Base-by-base conservation (phyloP, 2,329 filamentous ascomycete genomes). In the Phyllosticta capitalensis region DNA sequence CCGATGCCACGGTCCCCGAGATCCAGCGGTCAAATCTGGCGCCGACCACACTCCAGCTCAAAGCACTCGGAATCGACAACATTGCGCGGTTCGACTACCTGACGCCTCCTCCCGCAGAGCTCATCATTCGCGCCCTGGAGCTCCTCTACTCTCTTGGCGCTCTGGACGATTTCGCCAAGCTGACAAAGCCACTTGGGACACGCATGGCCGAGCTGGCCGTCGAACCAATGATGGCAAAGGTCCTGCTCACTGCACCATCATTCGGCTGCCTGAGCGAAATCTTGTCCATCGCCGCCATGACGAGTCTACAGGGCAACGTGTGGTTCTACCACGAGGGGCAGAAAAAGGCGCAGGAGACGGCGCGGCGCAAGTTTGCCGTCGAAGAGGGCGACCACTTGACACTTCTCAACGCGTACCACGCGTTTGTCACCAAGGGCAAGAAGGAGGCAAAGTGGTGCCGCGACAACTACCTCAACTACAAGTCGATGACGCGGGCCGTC, bases 321-420 rank as follows among this genome's bases (percentile, higher is more conserved):
- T 97, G 90, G 87, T 84, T 96, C 63, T 82, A 87, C 30, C 86
- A 90, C 65, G 87, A 92, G 22, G 88, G 84, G 45, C 87, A 89
- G 64, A 88, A 87, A 67, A 91, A 88, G 67, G 78, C 80, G 55
- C 83, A 88, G 70, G 90, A 96, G 68, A 85, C 81, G 20, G 83
- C 86, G 26, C 81, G 89, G 53, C 82, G 89, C 54, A 89, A 88
- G 67, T 97, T 97, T 68, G 90, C 92, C 0, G 92, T 87, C 6
- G 90, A 95, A 62, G 92, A 97, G 76, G 94, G 94, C 0, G 94
- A 99, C 67, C 92, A 97, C 67, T 75, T 97, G 22, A 96, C 92
- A 0, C 81, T 96, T 10, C 81, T 96, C 49, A 97, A 99, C 67
- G 88, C 92, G n/a, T 97, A 94, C 69, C 87, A 92, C 68, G 84